These are phyloP conservation scores for Macroventuria anomochaeta DNA, from an alignment of 2,329 filamentous ascomycete genomes.

Conservation along the genomic window DNA sequence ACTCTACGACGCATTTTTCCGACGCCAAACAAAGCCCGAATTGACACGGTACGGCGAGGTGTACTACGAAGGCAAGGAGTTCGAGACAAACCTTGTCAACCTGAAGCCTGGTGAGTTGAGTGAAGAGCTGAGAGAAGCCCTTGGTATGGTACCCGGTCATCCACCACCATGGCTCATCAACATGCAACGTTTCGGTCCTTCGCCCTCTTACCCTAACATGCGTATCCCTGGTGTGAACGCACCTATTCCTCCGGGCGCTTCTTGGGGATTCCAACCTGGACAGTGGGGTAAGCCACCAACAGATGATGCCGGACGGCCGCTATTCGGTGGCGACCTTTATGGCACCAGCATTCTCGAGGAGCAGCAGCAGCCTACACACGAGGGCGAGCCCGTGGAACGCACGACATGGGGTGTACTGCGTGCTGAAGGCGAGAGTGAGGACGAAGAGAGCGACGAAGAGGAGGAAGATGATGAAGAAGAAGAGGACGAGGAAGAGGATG, in stretches of 20 bases:
- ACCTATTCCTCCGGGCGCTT: slow-evolving; percentile 83
- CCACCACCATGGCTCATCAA: slow-evolving; percentile 98
- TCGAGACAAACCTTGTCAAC: slow-evolving; percentile 91
- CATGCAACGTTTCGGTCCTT: slow-evolving; percentile 90
- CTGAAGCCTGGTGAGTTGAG: slow-evolving; percentile 88
- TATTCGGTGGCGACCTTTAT: slow-evolving; percentile 95
- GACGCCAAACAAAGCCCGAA: slow-evolving; percentile 94
- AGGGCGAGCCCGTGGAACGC: slow-evolving; percentile 81
- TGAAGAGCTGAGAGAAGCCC: slow-evolving; percentile 86
- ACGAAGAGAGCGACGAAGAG: slow-evolving; percentile 65
- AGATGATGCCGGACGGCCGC: slow-evolving; percentile 87
- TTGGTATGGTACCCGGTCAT: slow-evolving; percentile 90
- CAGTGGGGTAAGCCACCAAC: slow-evolving; percentile 96
- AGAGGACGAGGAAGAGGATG: slow-evolving; percentile 69
- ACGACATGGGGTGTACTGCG: slow-evolving; percentile 92
- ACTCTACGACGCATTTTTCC: slow-evolving; percentile 97
- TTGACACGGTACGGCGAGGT: slow-evolving; percentile 95
- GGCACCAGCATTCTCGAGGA: slow-evolving; percentile 72
- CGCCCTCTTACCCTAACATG: slow-evolving; percentile 92
- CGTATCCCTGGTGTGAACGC: slow-evolving; percentile 95
- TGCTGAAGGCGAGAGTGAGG: slow-evolving; percentile 74
- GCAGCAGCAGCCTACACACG: slow-evolving; percentile 59
- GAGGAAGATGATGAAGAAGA: slow-evolving; percentile 69
- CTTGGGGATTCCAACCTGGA: slow-evolving; percentile 94
- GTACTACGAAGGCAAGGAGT: slow-evolving; percentile 99